Percentiles rank a stretch among this genome's conserved stretches.
Conservation (phyloP, 768 basidiomycete species). For the Lepiota brunneoincarnata region DNA sequence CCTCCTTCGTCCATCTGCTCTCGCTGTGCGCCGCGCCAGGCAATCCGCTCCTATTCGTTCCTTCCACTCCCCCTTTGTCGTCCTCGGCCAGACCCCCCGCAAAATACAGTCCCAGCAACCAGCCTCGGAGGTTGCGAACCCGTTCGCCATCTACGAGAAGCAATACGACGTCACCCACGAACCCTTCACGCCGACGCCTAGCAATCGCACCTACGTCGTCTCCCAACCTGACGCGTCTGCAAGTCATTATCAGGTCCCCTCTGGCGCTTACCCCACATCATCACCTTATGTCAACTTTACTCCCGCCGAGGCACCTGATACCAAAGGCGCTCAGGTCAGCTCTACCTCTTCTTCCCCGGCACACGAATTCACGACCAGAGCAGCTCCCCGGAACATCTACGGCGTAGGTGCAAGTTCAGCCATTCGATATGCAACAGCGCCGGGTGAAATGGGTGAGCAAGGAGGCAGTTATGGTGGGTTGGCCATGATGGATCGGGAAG, state of each 20-base stretch:
- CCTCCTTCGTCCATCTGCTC: constrained; percentile 24
- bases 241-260: constrained; percentile 65
- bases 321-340: constrained; percentile 32
- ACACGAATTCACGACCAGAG: constrained; percentile 41
- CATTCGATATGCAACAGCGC: constrained; percentile 37
- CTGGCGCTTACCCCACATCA: constrained; percentile 61
- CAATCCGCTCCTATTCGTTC: constrained; percentile 34
- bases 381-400: constrained; percentile 35
- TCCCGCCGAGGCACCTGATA: constrained; percentile 36
- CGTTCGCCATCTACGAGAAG: constrained; percentile 53
- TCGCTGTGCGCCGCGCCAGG: constrained; percentile 19
- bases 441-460: constrained; percentile 42
- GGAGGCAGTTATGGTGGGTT: constrained; percentile 42
- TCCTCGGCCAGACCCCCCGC: constrained; percentile 37
- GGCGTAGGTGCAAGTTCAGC: constrained; percentile 50
- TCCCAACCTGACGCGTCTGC: constrained; percentile 66
- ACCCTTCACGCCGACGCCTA: constrained; percentile 39
- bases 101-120: constrained; percentile 36
- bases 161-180: constrained; percentile 51
- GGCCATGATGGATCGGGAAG: constrained; percentile 38
- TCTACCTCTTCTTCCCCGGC: constrained; percentile 42
- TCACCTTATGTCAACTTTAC: constrained; percentile 42
- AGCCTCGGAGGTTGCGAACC: constrained; percentile 37
- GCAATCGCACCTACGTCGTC: constrained; percentile 67
- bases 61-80: constrained; percentile 66